Evolutionary conservation across 805 yeast genomes (phyloP), one percentile per base, ranked within the genome.

Genomic region (Pichia insulana): DNA sequence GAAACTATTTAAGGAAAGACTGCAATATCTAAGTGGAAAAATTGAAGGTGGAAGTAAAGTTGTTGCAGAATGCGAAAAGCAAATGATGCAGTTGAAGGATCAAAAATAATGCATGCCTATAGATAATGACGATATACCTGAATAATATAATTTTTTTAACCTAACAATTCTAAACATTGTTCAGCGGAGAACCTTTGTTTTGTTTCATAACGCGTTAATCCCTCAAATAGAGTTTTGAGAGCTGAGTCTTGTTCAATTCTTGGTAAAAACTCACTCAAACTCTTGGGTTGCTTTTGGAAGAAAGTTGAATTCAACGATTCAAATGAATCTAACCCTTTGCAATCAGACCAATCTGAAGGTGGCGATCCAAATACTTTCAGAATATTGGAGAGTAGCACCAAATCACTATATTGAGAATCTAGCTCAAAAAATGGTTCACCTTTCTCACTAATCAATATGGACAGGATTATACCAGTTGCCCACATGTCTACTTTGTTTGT

Each of bases 341-440:
- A 64, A 38, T 70, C 72, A 0, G 71, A 66, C 74, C 76, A 69
- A 17, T 59, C 59, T 7, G 51, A 31, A n/a, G 63, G 57, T 0
- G 89, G 88, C 0, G 85, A 74, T 1, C 94, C 95, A 53, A 84
- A 75, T 2, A 59, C 61, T 13, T 61, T 55, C 49, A 82, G 72
- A 1, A 81, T 73, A 16, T 71, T 63, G 8, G 72, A 63, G n/a
- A 80, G 63, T 15, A 85, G 63, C 3, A 71, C 67, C 36, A 85
- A 63, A 50, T 85, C 94, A 46, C 76, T 73, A 18, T 61, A 56
- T 28, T 61, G 60, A 1, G 71, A 68, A 27, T 67, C 71, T 11
- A 53, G 56, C 1, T 56, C 55, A 30, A 71, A 65, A 4, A 69
- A 62, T 0, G 70, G 63, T 18, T 57, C 46, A 15, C 68, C 61